A percentile compares a stretch with the other conserved stretches of the same genome.
phyloP scores from a whole-genome alignment of 495 filamentous ascomycete species.

The Durotheca rogersii region DNA sequence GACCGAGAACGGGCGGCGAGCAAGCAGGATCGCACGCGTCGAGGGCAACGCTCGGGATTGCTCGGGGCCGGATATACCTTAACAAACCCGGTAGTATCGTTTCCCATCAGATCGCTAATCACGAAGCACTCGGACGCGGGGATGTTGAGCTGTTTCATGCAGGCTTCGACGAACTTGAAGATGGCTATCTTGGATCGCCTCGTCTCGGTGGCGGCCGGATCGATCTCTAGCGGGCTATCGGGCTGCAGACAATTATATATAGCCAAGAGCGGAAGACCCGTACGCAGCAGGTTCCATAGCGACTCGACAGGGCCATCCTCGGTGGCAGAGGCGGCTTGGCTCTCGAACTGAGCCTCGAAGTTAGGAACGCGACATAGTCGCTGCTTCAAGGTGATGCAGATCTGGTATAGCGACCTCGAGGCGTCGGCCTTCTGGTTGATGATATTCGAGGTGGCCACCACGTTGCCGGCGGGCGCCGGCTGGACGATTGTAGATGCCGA shows the following conservation, averaged over 20 bases:
- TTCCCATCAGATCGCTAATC: conserved; percentile 85
- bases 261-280: conserved; percentile 79
- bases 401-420: conserved; percentile 87
- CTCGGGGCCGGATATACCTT: conserved; percentile 59
- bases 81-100: conserved; percentile 95
- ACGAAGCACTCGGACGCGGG: conserved; percentile 82
- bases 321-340: conserved; percentile 47
- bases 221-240: conserved; percentile 57
- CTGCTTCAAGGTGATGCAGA: conserved; percentile 79
- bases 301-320: conserved; percentile 82
- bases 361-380: conserved; percentile 78
- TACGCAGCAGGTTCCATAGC: conserved; percentile 83
- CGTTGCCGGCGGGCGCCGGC: conserved; percentile 54
- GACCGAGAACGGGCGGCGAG: neutral
- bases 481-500: conserved; percentile 43
- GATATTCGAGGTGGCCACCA: conserved; percentile 79
- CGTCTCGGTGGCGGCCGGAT: conserved; percentile 56
- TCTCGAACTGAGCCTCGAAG: conserved; percentile 68
- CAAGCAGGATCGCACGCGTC: neutral
- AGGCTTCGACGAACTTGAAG: conserved; percentile 58
- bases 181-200: conserved; percentile 64
- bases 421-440: conserved; percentile 92
- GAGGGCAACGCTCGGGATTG: neutral
- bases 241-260: conserved; percentile 86
- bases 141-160: conserved; percentile 67